Evolutionary conservation across 805 yeast genomes (phyloP), one percentile per base, ranked within the genome.

Genomic region (Candida mattraensis): DNA sequence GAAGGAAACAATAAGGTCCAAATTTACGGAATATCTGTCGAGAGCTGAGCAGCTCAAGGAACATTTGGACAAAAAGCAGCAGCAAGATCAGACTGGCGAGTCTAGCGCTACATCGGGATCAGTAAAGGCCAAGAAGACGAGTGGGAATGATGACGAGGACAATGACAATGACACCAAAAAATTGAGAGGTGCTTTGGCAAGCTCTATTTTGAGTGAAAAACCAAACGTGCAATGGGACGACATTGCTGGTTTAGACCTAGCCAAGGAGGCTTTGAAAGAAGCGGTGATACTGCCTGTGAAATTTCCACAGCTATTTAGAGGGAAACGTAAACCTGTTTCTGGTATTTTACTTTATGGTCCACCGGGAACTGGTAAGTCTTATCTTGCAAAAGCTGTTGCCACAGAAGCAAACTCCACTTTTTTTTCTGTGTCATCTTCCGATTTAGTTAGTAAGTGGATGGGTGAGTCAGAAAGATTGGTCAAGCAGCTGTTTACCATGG

Each of bases 351-450:
- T 93, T 15, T 86, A 85, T 54, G 94, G 94, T 0, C 94, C 94
- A 14, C 99, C 99, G 3, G 99, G 99, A 54, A 93, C 99, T 0
- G 99, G 99, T 70, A 93, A 93, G 56, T 91, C 98, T 2, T 93
- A 82, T 56, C 67, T 93, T 40, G 99, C 99, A 8, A 93, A 93
- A 59, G 99, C 99, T 0, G 98, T 93, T 7, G 99, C 99, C 17
- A 93, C 99, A 0, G 99, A 93, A 54, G 96, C 98, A 32, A 88
- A 91, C 59, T 87, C 97, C 0, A 93, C 99, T 0, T 93, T 93
- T 53, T 93, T 93, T 64, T 85, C 96, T 2, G 95, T 93, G 1
- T 83, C 95, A n/a, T 87, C 96, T 0, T 85, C 95, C 10, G 99
- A 93, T 61, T 73, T 93, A 52, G 98, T 93, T 3, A 83, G 95